Base-by-base conservation (phyloP, 2,329 filamentous ascomycete species). In the Nemania diffusa region DNA sequence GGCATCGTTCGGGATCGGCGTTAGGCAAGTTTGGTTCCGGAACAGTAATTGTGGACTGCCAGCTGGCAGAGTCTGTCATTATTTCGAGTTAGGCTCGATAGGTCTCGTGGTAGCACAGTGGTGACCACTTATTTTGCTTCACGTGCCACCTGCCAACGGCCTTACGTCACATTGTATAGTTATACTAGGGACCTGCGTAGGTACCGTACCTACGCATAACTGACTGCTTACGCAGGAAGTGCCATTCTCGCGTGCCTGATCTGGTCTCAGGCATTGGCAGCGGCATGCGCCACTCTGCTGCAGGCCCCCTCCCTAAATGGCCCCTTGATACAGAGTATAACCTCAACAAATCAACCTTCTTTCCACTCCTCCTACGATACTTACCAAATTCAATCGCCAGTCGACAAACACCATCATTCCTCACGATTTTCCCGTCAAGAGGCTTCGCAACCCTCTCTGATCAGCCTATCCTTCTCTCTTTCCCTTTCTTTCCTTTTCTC, bases 331-430 rank as follows among this genome's bases (percentile, higher is more conserved):
- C 27, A 17, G 6, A 17, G 5, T 15, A 46, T 17, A 15, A 5
- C 34, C 53, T 42, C 29, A 50, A 26, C 27, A 17, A 44, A 44
- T 20, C 40, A 20, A 17, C 20, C n/a, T 6, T 20, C 40, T 20
- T 44, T 44, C n/a, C 24, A 55, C 34, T 46, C 8, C 17, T 7
- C 61, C 32, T 52, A 29, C 22, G 9, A 50, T 8, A 5, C 52
- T 67, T 56, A 57, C n/a, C 27, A 65, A 48, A 34, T 57, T 52
- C 15, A 57, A 64, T 64, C 53, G 22, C 13, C 48, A 9, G 22
- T 15, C 22, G 46, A 24, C 22, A 17, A 50, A 7, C 46, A 50
- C 46, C 46, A 27, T 56, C 57, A n/a, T 48, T 32, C 58, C 24
- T 53, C 53, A 29, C 22, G n/a, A 46, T 57, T 40, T 32, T 20